Percentiles rank a stretch among this genome's conserved stretches.
phyloP scores from a whole-genome alignment of 2,329 filamentous ascomycete genomes.

The Colletotrichum neosansevieriae region DNA sequence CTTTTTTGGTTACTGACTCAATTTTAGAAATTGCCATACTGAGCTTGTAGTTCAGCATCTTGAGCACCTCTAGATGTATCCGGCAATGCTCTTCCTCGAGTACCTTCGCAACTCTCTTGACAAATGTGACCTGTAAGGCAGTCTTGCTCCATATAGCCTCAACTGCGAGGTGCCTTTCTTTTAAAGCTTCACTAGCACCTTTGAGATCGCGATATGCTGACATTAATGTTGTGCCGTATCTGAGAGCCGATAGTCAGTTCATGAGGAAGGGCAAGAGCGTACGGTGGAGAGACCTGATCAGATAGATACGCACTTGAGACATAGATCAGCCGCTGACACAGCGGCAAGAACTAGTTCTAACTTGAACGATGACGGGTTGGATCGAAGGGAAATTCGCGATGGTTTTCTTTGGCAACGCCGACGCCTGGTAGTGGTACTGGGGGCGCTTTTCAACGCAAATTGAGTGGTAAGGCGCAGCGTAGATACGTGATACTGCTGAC shows the following conservation, averaged over 20 bases:
- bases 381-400: too few relatives aligned
- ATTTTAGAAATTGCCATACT: background rate
- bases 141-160: constrained; percentile 13
- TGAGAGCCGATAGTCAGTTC: background rate
- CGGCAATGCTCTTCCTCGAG: background rate
- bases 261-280: too few relatives aligned
- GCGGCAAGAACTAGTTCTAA: background rate
- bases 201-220: background rate
- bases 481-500: too few relatives aligned
- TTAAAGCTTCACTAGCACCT: background rate
- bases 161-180: background rate
- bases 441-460: too few relatives aligned
- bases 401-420: too few relatives aligned
- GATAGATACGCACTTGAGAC: background rate
- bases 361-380: too few relatives aligned
- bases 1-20: background rate
- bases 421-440: too few relatives aligned
- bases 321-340: background rate
- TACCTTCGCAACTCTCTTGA: background rate
- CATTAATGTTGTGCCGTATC: background rate
- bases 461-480: too few relatives aligned
- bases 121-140: background rate
- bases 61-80: background rate
- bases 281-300: background rate
- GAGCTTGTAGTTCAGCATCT: background rate